Evolutionary conservation across 148 eudicot species (phyloP), one percentile per base, ranked within the genome.

Genomic region (Gaultheria prostrata): DNA sequence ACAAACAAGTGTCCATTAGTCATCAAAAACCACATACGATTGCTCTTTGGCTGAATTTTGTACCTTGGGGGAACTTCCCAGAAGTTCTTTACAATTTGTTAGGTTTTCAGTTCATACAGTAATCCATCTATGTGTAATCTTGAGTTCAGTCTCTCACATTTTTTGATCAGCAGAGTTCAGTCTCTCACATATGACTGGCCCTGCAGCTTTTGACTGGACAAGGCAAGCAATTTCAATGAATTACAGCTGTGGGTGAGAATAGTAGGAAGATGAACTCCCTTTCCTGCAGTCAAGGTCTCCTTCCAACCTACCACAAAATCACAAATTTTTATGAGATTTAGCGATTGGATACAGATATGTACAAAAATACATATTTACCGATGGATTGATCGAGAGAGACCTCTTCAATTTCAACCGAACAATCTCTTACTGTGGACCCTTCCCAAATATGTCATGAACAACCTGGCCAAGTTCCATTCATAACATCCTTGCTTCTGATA

Each of bases 381-480:
- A 71, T 35, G 15, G 4, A 71, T 39, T 8, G 13, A 43, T 18
- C 26, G 14, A 39, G 48, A 63, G 48, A 6, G 74, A 13, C 8
- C 83, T 46, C 14, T 48, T 46, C 30, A 80, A 67, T 26, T 46
- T 46, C 57, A 15, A 45, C 54, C 2, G 46, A 18, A 61, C 35
- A 39, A 21, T 70, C 76, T 14, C 17, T 67, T n/a, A 14, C 13
- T 18, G 30, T 8, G 10, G 33, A 6, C 10, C 33, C 32, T 70
- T 45, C 63, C 14, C 18, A 50, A 28, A 20, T 11, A 33, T 50
- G 43, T 82, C 84, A 81, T 45, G 78, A 86, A 87, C 98, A 95
- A 65, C 94, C 95, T 8, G 93, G 89, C 95, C 97, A 93, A 76
- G 79, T 87, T 90, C 86, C 78, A 69, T 10, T 79, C 67, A 76